phyloP scores from a whole-genome alignment of 2,329 filamentous ascomycete genomes.

The Beauveria sp. region DNA sequence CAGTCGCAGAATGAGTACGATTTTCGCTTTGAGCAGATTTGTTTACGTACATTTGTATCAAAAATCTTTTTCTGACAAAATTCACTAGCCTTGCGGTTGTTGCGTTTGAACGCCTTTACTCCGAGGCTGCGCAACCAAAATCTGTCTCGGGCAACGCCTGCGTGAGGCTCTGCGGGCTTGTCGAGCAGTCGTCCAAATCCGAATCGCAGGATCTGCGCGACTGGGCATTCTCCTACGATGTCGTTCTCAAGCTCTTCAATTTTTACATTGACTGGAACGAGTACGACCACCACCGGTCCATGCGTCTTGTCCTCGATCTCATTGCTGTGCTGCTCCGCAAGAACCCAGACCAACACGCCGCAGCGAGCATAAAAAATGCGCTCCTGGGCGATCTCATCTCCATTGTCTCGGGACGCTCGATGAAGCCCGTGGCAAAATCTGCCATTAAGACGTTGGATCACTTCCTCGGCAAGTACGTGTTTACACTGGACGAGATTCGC shows the following conservation, averaged over 20 bases:
- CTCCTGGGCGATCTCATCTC: constrained; percentile 48
- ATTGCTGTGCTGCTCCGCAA: constrained; percentile 42
- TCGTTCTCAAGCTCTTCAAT: constrained; percentile 45
- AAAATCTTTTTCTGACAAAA: not conserved
- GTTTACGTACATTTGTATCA: not conserved
- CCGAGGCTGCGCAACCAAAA: constrained; percentile 44
- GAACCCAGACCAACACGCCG: constrained; percentile 38
- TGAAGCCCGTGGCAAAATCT: constrained; percentile 60
- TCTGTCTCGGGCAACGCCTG: constrained; percentile 49
- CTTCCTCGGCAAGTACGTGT: constrained; percentile 53
- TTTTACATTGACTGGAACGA: constrained; percentile 63
- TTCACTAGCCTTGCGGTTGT: constrained; percentile 22
- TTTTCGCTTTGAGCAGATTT: not conserved
- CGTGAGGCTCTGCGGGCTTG: constrained; percentile 52
- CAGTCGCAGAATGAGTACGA: constrained; percentile 30
- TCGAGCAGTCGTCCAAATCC: constrained; percentile 51
- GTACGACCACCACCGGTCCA: constrained; percentile 55
- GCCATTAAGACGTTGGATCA: constrained; percentile 60
- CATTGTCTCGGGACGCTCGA: constrained; percentile 52
- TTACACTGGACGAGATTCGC: constrained; percentile 40
- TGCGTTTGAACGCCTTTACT: constrained; percentile 41
- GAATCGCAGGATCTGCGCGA: constrained; percentile 30
- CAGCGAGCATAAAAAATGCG: constrained; percentile 31
- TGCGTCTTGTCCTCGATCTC: constrained; percentile 55
- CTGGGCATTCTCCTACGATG: constrained; percentile 45